Evolutionary conservation across 2,329 filamentous ascomycete genomes (phyloP), one percentile per base, ranked within the genome.

Genomic region (Stachybotrys elegans): DNA sequence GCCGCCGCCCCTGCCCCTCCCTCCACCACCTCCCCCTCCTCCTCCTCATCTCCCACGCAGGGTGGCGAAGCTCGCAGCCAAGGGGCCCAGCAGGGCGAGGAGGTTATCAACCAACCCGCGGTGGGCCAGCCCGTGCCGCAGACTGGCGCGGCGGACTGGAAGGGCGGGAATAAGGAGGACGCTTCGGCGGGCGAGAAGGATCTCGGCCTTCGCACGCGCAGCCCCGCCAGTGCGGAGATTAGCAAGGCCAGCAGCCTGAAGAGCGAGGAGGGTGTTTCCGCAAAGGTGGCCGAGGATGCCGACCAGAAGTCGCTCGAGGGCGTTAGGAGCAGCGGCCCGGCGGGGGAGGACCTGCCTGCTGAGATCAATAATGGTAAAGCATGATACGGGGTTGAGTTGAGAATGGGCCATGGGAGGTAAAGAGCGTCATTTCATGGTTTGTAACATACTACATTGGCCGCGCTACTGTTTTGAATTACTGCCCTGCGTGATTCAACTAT

Each of bases 221-320:
- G 77, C 6, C 78, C 83, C 1, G 75, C 74, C 1, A 89, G 84
- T 51, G 78, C 74, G 2, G 73, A 80, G 43, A 72, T 89, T 14
- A 91, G 86, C 58, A 78, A 81, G 49, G 85, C 87, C 2, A 90
- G 82, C 54, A 92, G 86, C 57, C 64, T 88, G 17, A 72, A 67
- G 56, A 77, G 69, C 44, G 49, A 35, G 2, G 57, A 59, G 29
- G 25, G 48, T 39, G 21, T 19, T 29, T 25, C 20, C 6, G 38
- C 22, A 3, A 46, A 22, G 9, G 43, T 17, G 6, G 44, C 39
- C 2, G 44, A 37, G 9, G 9, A 16, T 12, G 14, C 31, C 11
- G 51, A 57, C 2, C 56, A 49, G 2, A 51, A 48, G 11, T 56
- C 53, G 2, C 39, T 67, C 16, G 57, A 60, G 21, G 61, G 62